Percentiles rank a stretch among this genome's conserved stretches.
These are phyloP conservation scores for Cercospora beticola DNA, from an alignment of 2,329 filamentous ascomycete species.

Conservation along the genomic window DNA sequence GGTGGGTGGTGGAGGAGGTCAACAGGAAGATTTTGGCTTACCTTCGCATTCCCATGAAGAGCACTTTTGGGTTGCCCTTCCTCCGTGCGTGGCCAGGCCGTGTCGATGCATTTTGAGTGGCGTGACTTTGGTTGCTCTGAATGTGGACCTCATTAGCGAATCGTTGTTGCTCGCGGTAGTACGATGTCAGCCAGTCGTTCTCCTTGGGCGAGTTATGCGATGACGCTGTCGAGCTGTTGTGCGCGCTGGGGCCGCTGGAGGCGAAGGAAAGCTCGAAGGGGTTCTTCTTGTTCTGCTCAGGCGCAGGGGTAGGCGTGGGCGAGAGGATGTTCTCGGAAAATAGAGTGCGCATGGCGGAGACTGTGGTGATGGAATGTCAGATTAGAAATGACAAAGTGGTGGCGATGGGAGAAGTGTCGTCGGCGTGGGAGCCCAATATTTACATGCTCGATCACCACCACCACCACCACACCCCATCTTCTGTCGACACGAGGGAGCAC, in stretches of 20 bases:
- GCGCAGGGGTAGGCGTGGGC: slow-evolving; percentile 29
- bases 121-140: slow-evolving; percentile 10
- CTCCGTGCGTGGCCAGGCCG: slow-evolving; percentile 25
- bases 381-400: neutral
- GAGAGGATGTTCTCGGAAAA: slow-evolving; percentile 37
- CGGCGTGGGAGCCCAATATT: neutral
- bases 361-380: slow-evolving; percentile 21
- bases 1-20: neutral
- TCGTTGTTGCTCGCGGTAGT: slow-evolving; percentile 31
- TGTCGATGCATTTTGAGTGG: slow-evolving; percentile 11
- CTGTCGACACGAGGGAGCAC: slow-evolving; percentile 4
- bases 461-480: slow-evolving; percentile 4
- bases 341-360: slow-evolving; percentile 35
- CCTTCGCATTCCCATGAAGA: slow-evolving; percentile 96
- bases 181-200: slow-evolving; percentile 35
- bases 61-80: slow-evolving; percentile 62
- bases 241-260: slow-evolving; percentile 26
- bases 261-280: slow-evolving; percentile 36
- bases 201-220: slow-evolving; percentile 31
- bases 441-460: neutral
- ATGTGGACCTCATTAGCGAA: slow-evolving; percentile 21
- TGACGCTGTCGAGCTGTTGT: slow-evolving; percentile 28
- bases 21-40: neutral
- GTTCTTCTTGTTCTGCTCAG: slow-evolving; percentile 28
- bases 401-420: neutral